These are phyloP conservation scores for Boletus rex-veris DNA, from an alignment of 768 basidiomycete genomes.

Conservation along the genomic window DNA sequence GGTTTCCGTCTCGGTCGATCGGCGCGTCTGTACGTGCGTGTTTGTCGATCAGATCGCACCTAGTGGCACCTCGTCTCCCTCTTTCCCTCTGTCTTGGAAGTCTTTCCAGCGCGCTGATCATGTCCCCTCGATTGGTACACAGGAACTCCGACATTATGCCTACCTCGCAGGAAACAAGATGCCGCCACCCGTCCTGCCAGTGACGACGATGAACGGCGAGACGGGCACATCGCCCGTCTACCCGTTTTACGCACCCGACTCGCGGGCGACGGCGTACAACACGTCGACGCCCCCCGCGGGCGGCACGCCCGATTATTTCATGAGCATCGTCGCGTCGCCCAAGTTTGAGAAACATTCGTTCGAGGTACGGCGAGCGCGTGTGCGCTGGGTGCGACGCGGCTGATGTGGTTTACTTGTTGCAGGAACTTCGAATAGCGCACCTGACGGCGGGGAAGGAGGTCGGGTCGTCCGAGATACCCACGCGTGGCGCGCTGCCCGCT, in stretches of 20 bases:
- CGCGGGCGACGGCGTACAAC: slow-evolving; percentile 21
- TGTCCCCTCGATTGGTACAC: slow-evolving; percentile 10
- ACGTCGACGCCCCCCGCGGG: slow-evolving; percentile 7
- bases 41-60: background rate
- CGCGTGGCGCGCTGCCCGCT: slow-evolving; percentile 22
- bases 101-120: slow-evolving; percentile 12
- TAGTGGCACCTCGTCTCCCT: background rate
- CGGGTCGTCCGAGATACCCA: slow-evolving; percentile 37
- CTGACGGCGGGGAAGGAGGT: slow-evolving; percentile 42
- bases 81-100: background rate
- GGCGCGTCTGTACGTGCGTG: too few species aligned
- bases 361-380: slow-evolving; percentile 37
- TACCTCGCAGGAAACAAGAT: slow-evolving; percentile 29
- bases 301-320: slow-evolving; percentile 30
- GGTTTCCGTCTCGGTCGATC: slow-evolving; percentile 15
- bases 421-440: slow-evolving; percentile 54
- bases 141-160: slow-evolving; percentile 45
- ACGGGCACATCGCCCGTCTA: background rate
- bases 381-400: too few species aligned
- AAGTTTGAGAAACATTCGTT: slow-evolving; percentile 44
- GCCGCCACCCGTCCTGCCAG: slow-evolving; percentile 1
- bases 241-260: slow-evolving; percentile 27
- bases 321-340: slow-evolving; percentile 37
- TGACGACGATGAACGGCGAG: slow-evolving; percentile 3
- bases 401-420: background rate